Conservation (phyloP, 2,329 filamentous ascomycete species). For the Colletotrichum godetiae region DNA sequence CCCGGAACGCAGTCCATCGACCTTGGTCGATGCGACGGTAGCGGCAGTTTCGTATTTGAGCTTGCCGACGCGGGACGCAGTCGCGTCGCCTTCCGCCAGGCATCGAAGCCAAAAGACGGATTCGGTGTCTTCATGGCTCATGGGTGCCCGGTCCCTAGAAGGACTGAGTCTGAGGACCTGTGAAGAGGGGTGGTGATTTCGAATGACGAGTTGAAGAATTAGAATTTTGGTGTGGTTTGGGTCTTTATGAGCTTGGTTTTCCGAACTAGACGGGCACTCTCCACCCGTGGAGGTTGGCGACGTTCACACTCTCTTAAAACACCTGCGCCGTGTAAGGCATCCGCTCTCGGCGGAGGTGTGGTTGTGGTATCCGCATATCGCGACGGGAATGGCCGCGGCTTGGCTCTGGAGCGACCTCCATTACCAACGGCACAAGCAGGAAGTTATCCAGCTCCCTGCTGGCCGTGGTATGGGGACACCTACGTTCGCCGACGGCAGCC, state of each 20-base stretch:
- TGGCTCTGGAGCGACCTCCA: conserved; percentile 22
- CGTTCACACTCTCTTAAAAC: background rate
- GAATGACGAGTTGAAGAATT: conserved; percentile 8
- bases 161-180: conserved; percentile 18
- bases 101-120: conserved; percentile 16
- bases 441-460: conserved; percentile 35
- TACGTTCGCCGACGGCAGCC: conserved; percentile 62
- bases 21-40: conserved; percentile 26
- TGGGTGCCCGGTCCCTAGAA: background rate
- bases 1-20: conserved; percentile 29
- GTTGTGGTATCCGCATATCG: conserved; percentile 5
- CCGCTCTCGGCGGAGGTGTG: background rate
- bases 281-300: background rate
- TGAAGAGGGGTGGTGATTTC: background rate
- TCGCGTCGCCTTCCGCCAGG: conserved; percentile 34
- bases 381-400: background rate
- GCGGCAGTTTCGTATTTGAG: conserved; percentile 33
- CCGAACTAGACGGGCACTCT: background rate
- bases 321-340: conserved; percentile 12
- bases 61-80: conserved; percentile 26
- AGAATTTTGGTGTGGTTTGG: background rate
- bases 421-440: conserved; percentile 37
- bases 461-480: conserved; percentile 57
- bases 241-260: background rate
- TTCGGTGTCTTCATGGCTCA: conserved; percentile 30